Conservation (phyloP, 495 filamentous ascomycete genomes). For the Melanomma pulvis-pyrius region DNA sequence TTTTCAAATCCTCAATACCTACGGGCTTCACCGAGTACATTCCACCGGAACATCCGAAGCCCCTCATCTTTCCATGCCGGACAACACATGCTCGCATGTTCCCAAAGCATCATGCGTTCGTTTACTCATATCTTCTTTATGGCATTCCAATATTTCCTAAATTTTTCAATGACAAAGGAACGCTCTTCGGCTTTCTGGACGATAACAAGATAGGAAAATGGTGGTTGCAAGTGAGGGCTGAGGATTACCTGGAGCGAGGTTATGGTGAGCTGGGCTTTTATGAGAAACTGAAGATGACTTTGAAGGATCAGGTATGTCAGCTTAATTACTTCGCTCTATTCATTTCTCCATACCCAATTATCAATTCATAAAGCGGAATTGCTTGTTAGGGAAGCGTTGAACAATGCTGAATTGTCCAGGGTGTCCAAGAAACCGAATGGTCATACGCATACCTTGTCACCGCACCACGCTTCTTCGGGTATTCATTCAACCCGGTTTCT, state of each 20-base stretch:
- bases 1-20: neutral
- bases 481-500: conserved; percentile 75
- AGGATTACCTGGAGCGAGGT: conserved; percentile 62
- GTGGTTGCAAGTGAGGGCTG: conserved; percentile 62
- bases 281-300: conserved; percentile 62
- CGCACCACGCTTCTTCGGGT: conserved; percentile 68
- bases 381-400: neutral
- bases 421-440: conserved; percentile 54
- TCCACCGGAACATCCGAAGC: conserved; percentile 5
- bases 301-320: conserved; percentile 52
- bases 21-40: neutral
- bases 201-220: conserved; percentile 8
- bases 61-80: conserved; percentile 56
- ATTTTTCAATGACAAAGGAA: conserved; percentile 52
- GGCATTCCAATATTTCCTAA: conserved; percentile 67
- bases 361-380: too few relatives aligned
- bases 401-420: conserved; percentile 40
- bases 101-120: conserved; percentile 65
- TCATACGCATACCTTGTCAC: conserved; percentile 71
- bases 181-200: conserved; percentile 27
- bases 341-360: too few relatives aligned
- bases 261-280: conserved; percentile 51
- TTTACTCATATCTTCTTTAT: conserved; percentile 66
- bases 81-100: conserved; percentile 65
- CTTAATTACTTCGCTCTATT: neutral